phyloP scores from a whole-genome alignment of 2,329 filamentous ascomycete species.

The Aspergillus unguis region DNA sequence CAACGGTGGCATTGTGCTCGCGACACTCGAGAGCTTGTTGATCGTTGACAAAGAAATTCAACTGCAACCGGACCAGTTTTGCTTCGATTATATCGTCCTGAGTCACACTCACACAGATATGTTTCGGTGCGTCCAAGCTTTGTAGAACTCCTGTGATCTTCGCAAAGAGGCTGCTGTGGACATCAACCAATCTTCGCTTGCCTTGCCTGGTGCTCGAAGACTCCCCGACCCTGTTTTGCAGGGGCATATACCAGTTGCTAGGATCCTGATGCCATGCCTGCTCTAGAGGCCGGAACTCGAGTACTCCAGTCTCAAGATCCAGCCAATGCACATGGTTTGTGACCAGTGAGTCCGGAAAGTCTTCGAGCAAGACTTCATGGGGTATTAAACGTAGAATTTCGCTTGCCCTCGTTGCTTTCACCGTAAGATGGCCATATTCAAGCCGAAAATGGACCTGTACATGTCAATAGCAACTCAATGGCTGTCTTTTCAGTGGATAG shows the following conservation, averaged over 20 bases:
- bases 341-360: conserved; percentile 36
- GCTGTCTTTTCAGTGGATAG: background rate
- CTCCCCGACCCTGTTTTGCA: conserved; percentile 11
- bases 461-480: conserved; percentile 3
- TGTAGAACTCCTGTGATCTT: conserved; percentile 31
- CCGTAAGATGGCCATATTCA: conserved; percentile 16
- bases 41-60: conserved; percentile 44
- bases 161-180: conserved; percentile 34
- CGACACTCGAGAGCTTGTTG: conserved; percentile 15
- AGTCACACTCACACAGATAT: conserved; percentile 36
- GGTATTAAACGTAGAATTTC: conserved; percentile 24
- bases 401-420: conserved; percentile 10
- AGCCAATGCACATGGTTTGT: conserved; percentile 49
- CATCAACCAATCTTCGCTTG: conserved; percentile 29
- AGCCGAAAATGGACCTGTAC: conserved; percentile 22
- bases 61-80: conserved; percentile 45
- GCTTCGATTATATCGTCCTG: conserved; percentile 23
- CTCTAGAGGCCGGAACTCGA: conserved; percentile 31
- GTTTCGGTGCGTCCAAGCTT: conserved; percentile 32
- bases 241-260: conserved; percentile 27
- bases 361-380: conserved; percentile 23
- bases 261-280: conserved; percentile 25
- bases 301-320: conserved; percentile 20
- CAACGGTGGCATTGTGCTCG: conserved; percentile 19
- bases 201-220: conserved; percentile 5